phyloP scores from a whole-genome alignment of 306 rosid species.

The Hippophae tibetana region DNA sequence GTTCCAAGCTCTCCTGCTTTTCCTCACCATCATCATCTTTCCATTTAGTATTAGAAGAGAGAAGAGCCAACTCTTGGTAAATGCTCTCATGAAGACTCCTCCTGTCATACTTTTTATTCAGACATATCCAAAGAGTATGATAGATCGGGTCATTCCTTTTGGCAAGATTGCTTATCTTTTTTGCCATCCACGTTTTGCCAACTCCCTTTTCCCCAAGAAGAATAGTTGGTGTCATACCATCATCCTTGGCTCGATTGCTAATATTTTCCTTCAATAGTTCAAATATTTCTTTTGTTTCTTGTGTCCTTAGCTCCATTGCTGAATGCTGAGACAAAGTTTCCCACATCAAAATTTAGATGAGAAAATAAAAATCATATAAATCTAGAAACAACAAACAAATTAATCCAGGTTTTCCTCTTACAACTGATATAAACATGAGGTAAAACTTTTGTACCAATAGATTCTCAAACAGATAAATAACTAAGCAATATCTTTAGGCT shows the following conservation, averaged over 20 bases:
- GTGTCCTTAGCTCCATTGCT: slow-evolving; percentile 5
- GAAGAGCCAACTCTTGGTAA: slow-evolving; percentile 10
- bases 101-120: slow-evolving; percentile 6
- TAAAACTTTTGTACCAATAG: too few relatives aligned
- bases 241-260: too few relatives aligned
- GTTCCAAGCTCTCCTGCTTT: neutral
- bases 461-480: too few relatives aligned
- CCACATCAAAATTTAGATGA: neutral
- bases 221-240: neutral
- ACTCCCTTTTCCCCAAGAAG: slow-evolving; percentile 22
- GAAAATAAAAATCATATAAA: neutral
- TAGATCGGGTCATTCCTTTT: neutral
- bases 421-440: neutral
- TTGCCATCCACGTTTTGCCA: slow-evolving; percentile 22
- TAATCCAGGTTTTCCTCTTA: neutral
- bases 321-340: neutral
- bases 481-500: too few relatives aligned
- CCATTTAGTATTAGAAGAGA: slow-evolving; percentile 5
- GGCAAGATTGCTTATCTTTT: neutral
- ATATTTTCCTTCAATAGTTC: neutral
- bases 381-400: neutral
- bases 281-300: neutral
- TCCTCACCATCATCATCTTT: slow-evolving; percentile 2
- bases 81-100: slow-evolving; percentile 1
- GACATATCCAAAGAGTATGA: slow-evolving; percentile 15